Evolutionary conservation across 2,329 filamentous ascomycete species (phyloP).

Genomic region (Aspergillus caelatus): DNA sequence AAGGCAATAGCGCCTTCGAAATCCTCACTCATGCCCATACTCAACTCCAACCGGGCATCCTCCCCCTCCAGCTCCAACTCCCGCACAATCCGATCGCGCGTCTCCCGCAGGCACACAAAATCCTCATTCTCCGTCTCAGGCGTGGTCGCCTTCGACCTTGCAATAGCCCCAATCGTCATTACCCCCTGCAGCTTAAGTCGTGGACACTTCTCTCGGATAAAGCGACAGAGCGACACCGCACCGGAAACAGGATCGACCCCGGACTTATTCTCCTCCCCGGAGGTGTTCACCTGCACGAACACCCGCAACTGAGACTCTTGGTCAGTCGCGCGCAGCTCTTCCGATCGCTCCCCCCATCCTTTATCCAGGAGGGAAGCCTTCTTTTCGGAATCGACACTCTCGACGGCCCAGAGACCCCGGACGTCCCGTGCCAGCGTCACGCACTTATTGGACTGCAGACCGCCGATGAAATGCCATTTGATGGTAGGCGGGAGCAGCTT

Average conservation of each 20-base stretch:
- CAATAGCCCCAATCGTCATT: constrained; percentile 98
- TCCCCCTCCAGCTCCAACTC: constrained; percentile 57
- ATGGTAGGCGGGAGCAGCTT: constrained; percentile 72
- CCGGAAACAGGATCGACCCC: constrained; percentile 68
- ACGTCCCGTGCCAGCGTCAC: constrained; percentile 79
- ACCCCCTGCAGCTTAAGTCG: constrained; percentile 75
- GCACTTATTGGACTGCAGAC: constrained; percentile 91
- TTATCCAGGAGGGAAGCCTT: constrained; percentile 83
- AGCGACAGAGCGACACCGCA: constrained; percentile 67
- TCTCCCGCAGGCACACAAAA: constrained; percentile 69
- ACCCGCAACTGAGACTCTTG: constrained; percentile 61
- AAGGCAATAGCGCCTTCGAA: constrained; percentile 83
- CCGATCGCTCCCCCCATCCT: constrained; percentile 62
- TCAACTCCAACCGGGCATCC: constrained; percentile 72
- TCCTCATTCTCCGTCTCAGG: constrained; percentile 88
- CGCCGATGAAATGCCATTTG: constrained; percentile 96
- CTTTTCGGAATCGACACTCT: constrained; percentile 83
- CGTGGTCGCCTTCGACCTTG: constrained; percentile 73
- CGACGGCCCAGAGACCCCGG: constrained; percentile 87
- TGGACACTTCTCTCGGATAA: constrained; percentile 71
- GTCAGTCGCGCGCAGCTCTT: constrained; percentile 38
- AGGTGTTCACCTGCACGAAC: constrained; percentile 95
- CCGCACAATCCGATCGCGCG: constrained; percentile 69
- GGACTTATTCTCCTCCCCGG: constrained; percentile 81
- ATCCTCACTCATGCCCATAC: constrained; percentile 98